Conservation (phyloP, 2,329 filamentous ascomycete genomes). For the Berkeleyomyces basicola region DNA sequence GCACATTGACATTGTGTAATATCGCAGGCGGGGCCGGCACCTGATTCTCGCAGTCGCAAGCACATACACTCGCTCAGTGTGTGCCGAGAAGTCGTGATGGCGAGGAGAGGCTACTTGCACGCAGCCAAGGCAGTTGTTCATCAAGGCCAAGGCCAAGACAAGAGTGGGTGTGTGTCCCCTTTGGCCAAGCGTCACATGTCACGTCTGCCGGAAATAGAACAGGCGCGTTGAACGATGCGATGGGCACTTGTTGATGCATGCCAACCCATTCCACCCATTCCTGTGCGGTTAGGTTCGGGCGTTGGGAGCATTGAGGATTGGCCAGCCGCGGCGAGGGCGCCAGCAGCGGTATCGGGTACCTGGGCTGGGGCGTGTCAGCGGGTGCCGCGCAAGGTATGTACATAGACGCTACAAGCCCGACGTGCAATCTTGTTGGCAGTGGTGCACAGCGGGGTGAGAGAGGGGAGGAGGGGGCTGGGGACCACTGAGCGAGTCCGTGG, state of each 20-base stretch:
- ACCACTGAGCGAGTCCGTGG: not conserved
- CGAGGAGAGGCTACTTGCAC: too few species aligned
- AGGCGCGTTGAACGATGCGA: not conserved
- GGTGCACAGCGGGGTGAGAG: not conserved
- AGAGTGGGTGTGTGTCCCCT: too few species aligned
- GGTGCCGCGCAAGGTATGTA: not conserved
- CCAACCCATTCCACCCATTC: not conserved
- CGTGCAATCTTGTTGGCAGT: too few species aligned
- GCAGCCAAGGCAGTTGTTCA: too few species aligned
- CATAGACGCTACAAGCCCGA: not conserved
- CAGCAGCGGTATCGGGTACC: not conserved
- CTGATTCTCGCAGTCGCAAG: too few species aligned
- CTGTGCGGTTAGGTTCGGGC: not conserved
- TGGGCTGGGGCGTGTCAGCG: not conserved
- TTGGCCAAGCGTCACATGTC: not conserved
- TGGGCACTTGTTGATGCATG: not conserved
- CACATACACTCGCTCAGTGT: too few species aligned
- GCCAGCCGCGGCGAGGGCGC: too few species aligned
- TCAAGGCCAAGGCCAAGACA: too few species aligned
- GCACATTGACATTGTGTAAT: not conserved
- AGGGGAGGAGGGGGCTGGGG: not conserved
- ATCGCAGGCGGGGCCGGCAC: not conserved
- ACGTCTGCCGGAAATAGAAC: not conserved
- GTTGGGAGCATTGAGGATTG: not conserved
- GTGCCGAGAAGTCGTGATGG: too few species aligned